These are phyloP conservation scores for Nyctanthes arbortristis DNA, from an alignment of 257 asterid species.

Conservation along the genomic window DNA sequence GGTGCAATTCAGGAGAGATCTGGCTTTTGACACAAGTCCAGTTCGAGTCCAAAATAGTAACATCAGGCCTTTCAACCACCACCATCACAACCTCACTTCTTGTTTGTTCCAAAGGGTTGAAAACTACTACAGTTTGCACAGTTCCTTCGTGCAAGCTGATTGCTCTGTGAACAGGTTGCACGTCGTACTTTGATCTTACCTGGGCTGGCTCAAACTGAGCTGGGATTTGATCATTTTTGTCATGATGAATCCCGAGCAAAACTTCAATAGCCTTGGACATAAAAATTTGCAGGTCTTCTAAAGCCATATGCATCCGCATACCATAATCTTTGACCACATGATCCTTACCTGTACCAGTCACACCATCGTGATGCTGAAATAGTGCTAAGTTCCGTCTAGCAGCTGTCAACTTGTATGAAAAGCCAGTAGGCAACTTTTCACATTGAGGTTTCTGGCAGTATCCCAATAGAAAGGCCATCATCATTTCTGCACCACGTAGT, in stretches of 20 bases:
- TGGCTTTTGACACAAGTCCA: conserved; percentile 99
- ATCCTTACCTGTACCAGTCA: conserved; percentile 95
- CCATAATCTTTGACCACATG: conserved; percentile 95
- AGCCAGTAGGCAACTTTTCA: conserved; percentile 82
- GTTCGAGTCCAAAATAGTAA: conserved; percentile 87
- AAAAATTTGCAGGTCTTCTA: conserved; percentile 82
- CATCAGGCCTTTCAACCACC: conserved; percentile 85
- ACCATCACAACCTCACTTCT: conserved; percentile 86
- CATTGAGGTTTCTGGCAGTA: conserved; percentile 84
- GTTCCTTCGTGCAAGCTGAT: conserved; percentile 81
- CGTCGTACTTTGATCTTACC: conserved; percentile 77
- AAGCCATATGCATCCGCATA: conserved; percentile 83
- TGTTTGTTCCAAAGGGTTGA: conserved; percentile 84
- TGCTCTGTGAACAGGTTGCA: conserved; percentile 69
- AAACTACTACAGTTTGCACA: conserved; percentile 81
- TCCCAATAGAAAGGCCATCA: conserved; percentile 90
- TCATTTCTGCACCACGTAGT: conserved; percentile 90
- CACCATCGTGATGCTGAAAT: conserved; percentile 98
- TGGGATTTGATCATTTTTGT: conserved; percentile 71
- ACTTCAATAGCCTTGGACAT: conserved; percentile 91
- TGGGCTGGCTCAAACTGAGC: conserved; percentile 89
- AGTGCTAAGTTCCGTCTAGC: conserved; percentile 94
- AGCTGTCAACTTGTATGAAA: conserved; percentile 79
- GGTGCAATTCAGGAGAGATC: conserved; percentile 79
- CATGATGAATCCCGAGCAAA: conserved; percentile 80